Evolutionary conservation across 768 basidiomycete genomes (phyloP), one percentile per base, ranked within the genome.

Genomic region (Candolleomyces aberdarensis): DNA sequence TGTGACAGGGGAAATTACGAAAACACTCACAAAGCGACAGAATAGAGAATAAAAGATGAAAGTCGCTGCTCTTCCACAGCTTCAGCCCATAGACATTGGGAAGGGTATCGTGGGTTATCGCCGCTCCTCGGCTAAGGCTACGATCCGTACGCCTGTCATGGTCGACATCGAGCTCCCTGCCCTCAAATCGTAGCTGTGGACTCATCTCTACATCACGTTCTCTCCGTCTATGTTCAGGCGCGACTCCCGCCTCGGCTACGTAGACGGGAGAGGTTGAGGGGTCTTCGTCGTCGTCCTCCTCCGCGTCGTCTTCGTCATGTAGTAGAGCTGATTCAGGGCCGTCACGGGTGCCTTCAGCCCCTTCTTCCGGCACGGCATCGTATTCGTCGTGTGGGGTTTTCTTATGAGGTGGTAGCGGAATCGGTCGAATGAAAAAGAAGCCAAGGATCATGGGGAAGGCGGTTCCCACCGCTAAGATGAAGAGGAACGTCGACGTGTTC

Each of bases 401-500:
- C 4, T 75, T 77, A 17, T 74, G 65, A 1, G 75, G 69, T 8
- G 83, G 79, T 0, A 86, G 76, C 5, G 91, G 88, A 9, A 96
- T 80, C 6, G 84, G 81, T n/a, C 84, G 82, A 36, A 96, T 79
- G 56, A 88, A 74, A 69, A 94, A 83, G 57, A 85, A 80, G 2
- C 92, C 94, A n/a, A 92, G 64, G 39, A 93, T 70, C 86, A 94
- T 90, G 0, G 92, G 91, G 1, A 87, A 65, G 0, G 91, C 79
- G 0, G 93, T 94, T 1, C 94, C 94, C 2, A 93, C 63, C 0
- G 88, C 83, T 5, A 97, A 83, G 4, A 93, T 73, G 0, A 89
- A 78, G 1, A 98, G 74, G 67, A 96, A 89, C 1, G 85, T 81
- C 0, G 88, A 89, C 0, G 90, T 91, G 66, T 94, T 81, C 0